phyloP scores from a whole-genome alignment of 192 early-diverging fungal genomes.

The Podila verticillata region DNA sequence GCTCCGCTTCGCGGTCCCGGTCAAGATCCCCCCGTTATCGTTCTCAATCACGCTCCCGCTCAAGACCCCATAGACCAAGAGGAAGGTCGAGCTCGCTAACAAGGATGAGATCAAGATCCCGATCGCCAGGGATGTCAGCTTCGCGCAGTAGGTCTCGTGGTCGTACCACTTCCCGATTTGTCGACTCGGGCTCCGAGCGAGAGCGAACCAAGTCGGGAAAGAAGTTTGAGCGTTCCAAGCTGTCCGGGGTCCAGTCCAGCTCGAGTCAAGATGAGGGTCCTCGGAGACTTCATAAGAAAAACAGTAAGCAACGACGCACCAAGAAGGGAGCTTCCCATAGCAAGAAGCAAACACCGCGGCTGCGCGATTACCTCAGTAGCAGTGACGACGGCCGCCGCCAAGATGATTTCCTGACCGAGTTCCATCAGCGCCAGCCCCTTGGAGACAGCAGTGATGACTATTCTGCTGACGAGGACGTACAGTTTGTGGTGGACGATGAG shows the following conservation, averaged over 20 bases:
- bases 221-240: conserved; percentile 7
- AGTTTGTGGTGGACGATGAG: conserved; percentile 46
- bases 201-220: conserved; percentile 11
- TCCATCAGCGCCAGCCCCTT: conserved; percentile 53
- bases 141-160: conserved; percentile 33
- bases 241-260: background rate
- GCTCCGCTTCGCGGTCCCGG: conserved; percentile 17
- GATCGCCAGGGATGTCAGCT: conserved; percentile 10
- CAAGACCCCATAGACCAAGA: conserved; percentile 5
- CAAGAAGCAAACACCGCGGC: conserved; percentile 46
- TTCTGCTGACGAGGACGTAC: conserved; percentile 25
- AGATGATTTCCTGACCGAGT: conserved; percentile 59
- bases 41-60: conserved; percentile 26
- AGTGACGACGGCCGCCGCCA: conserved; percentile 53
- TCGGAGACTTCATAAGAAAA: conserved; percentile 19
- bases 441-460: conserved; percentile 34
- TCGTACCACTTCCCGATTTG: conserved; percentile 9
- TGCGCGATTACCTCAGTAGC: conserved; percentile 61
- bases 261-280: conserved; percentile 41
- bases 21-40: conserved; percentile 23
- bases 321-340: conserved; percentile 18
- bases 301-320: conserved; percentile 4
- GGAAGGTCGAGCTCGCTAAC: background rate
- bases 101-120: background rate
- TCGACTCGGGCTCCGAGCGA: conserved; percentile 16